A percentile compares a stretch with the other conserved stretches of the same genome.
These are phyloP conservation scores for Massarina eburnea DNA, from an alignment of 2,329 filamentous ascomycete species.

Conservation along the genomic window DNA sequence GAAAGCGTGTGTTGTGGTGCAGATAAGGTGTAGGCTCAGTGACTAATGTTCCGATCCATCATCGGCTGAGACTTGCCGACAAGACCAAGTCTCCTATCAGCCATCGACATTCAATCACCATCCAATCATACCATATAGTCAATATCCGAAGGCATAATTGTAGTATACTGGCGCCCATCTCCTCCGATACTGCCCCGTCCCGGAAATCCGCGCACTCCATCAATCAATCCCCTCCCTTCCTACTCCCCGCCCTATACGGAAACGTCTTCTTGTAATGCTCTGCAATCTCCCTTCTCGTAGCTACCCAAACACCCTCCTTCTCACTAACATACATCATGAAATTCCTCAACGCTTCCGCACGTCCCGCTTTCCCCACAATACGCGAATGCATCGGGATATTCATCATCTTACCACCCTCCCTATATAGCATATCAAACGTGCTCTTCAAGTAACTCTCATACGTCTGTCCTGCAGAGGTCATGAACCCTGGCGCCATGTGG, in stretches of 20 bases:
- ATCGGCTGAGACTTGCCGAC: too few species aligned
- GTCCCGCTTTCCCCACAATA: constrained; percentile 46
- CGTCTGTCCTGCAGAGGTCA: constrained; percentile 40
- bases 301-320: constrained; percentile 49
- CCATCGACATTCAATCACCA: too few species aligned
- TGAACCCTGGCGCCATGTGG: constrained; percentile 48
- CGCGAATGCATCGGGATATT: constrained; percentile 46
- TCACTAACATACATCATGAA: constrained; percentile 44
- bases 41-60: too few species aligned
- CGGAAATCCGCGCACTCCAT: too few species aligned
- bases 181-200: too few species aligned
- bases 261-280: constrained; percentile 44
- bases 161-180: too few species aligned
- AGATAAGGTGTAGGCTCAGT: too few species aligned
- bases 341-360: constrained; percentile 43
- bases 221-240: constrained; percentile 1
- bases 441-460: constrained; percentile 46
- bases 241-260: constrained; percentile 35
- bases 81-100: too few species aligned
- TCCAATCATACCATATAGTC: too few species aligned
- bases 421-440: constrained; percentile 46
- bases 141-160: too few species aligned
- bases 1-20: too few species aligned
- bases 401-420: constrained; percentile 49
- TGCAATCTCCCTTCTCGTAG: constrained; percentile 47